These are phyloP conservation scores for Apiospora rasikravindrae DNA, from an alignment of 2,329 filamentous ascomycete species.

Conservation along the genomic window DNA sequence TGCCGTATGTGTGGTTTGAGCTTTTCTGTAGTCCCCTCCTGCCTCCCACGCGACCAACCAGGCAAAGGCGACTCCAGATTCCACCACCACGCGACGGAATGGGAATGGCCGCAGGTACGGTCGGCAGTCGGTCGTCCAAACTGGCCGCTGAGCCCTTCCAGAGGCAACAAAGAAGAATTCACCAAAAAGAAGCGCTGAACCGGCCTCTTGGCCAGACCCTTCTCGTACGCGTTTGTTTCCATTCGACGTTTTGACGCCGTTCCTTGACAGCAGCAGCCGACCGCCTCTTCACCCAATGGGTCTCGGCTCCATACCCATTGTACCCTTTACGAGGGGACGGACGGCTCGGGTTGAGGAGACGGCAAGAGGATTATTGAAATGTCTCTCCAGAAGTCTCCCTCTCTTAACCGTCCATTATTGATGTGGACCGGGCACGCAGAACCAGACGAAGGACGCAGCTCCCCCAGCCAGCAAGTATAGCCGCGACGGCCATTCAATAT, in stretches of 20 bases:
- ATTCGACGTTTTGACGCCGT: constrained; percentile 10
- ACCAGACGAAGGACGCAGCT: background rate
- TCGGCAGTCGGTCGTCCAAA: background rate
- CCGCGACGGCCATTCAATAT: background rate
- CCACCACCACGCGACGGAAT: constrained; percentile 1
- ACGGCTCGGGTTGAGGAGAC: constrained; percentile 9
- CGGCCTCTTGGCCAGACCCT: constrained; percentile 3
- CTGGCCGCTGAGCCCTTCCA: background rate
- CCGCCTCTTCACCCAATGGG: background rate
- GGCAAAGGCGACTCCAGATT: background rate
- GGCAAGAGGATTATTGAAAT: background rate
- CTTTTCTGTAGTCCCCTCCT: background rate
- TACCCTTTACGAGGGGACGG: background rate
- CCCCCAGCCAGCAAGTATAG: background rate
- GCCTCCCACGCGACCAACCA: background rate
- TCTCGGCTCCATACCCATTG: background rate
- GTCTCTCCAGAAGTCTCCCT: background rate
- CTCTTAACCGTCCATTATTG: background rate
- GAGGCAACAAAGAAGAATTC: background rate
- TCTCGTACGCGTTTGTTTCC: constrained; percentile 1
- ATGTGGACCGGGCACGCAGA: background rate
- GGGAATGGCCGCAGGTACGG: constrained; percentile 4
- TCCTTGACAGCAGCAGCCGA: background rate
- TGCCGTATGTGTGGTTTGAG: background rate
- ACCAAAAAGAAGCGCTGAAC: background rate